Conservation (phyloP, 2,329 filamentous ascomycete genomes). For the Xylaria sp. region DNA sequence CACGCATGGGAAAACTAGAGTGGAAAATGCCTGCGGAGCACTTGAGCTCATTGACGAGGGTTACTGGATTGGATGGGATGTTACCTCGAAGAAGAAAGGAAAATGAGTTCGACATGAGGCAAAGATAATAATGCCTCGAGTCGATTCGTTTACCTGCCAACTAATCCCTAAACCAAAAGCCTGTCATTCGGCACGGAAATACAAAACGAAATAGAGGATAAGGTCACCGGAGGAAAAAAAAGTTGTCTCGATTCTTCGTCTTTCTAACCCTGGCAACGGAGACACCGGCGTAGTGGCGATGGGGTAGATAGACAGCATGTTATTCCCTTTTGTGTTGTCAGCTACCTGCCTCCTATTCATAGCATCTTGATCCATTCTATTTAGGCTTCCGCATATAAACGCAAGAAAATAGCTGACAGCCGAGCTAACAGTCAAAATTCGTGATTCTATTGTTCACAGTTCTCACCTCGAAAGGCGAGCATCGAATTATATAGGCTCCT, state of each 20-base stretch:
- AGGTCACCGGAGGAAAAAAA: constrained; percentile 4
- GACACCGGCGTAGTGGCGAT: constrained; percentile 10
- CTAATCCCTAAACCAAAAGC: background rate
- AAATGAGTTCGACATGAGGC: no score
- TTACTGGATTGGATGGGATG: background rate
- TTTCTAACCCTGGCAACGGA: no score
- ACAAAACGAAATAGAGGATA: constrained; percentile 3
- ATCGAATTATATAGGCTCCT: background rate
- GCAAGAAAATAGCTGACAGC: constrained; percentile 6
- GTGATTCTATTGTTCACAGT: constrained; percentile 6
- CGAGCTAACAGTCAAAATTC: background rate
- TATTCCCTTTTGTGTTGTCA: background rate
- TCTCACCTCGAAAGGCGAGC: background rate
- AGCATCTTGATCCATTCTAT: constrained; percentile 18
- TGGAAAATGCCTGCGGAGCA: background rate
- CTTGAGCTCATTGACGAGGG: background rate
- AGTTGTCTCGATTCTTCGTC: constrained; percentile 8
- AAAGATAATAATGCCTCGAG: no score
- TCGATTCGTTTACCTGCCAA: no score
- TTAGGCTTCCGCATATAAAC: constrained; percentile 11
- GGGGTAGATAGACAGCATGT: constrained; percentile 19
- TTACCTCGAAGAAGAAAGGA: background rate
- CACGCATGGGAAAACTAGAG: background rate
- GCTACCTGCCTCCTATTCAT: constrained; percentile 10
- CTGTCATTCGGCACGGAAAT: background rate